A percentile compares a stretch with the other conserved stretches of the same genome.
phyloP scores from a whole-genome alignment of 192 early-diverging fungal species.

The Pilaira anomala region DNA sequence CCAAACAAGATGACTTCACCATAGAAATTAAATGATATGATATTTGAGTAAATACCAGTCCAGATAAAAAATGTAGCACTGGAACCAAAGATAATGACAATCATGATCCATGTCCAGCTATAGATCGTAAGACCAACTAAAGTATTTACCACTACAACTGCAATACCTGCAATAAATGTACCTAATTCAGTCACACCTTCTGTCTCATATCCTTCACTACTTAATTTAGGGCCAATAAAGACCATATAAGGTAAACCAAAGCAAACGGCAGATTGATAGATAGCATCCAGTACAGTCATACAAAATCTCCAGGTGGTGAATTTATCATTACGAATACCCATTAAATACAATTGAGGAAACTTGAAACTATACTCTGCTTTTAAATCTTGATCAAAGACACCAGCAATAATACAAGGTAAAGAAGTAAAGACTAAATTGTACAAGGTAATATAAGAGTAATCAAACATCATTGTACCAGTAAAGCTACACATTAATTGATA shows the following conservation, averaged over 20 bases:
- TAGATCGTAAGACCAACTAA: slow-evolving; percentile 77
- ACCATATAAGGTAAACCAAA: slow-evolving; percentile 61
- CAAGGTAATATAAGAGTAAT: slow-evolving; percentile 72
- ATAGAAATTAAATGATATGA: slow-evolving; percentile 32
- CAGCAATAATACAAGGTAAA: slow-evolving; percentile 61
- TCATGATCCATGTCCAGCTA: slow-evolving; percentile 74
- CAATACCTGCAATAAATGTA: slow-evolving; percentile 68
- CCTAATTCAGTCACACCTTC: slow-evolving; percentile 67
- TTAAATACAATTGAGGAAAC: slow-evolving; percentile 71
- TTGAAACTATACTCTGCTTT: slow-evolving; percentile 53
- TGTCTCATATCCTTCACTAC: slow-evolving; percentile 32
- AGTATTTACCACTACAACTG: slow-evolving; percentile 73
- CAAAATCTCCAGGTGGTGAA: slow-evolving; percentile 64
- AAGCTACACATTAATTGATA: slow-evolving; percentile 79
- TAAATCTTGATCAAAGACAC: slow-evolving; percentile 77
- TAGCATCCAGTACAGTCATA: slow-evolving; percentile 55
- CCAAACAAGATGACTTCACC: slow-evolving; percentile 55
- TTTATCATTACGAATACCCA: slow-evolving; percentile 55
- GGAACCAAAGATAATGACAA: slow-evolving; percentile 44
- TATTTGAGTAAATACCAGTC: slow-evolving; percentile 53
- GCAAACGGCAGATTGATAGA: slow-evolving; percentile 62
- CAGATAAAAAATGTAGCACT: slow-evolving; percentile 58
- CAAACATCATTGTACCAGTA: slow-evolving; percentile 68
- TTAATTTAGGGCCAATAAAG: slow-evolving; percentile 45
- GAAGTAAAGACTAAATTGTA: slow-evolving; percentile 81